Evolutionary conservation across 306 rosid genomes (phyloP).

Genomic region (Betula pendula): DNA sequence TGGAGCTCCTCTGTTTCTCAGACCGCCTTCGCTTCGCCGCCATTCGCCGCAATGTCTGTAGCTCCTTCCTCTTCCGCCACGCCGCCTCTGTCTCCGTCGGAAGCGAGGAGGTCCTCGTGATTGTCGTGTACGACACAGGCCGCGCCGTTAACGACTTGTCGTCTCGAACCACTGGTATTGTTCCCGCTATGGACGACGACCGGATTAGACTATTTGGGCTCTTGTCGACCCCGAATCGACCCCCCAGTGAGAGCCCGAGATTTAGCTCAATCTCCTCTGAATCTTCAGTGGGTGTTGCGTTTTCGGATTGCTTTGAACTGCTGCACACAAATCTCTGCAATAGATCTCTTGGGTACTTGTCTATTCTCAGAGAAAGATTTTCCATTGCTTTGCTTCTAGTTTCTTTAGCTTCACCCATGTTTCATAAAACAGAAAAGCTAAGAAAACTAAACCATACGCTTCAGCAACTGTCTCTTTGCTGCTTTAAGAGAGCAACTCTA

Average conservation of each 20-base stretch:
- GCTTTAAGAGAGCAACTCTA: not conserved
- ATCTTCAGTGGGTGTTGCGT: conserved; percentile 25
- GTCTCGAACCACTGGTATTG: conserved; percentile 61
- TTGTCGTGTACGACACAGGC: conserved; percentile 32
- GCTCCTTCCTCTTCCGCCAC: conserved; percentile 95
- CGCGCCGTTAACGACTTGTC: conserved; percentile 30
- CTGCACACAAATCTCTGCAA: conserved; percentile 56
- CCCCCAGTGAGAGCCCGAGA: conserved; percentile 91
- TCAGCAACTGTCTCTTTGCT: conserved; percentile 25
- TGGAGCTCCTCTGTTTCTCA: conserved; percentile 72
- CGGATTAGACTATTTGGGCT: conserved; percentile 57
- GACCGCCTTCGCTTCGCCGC: conserved; percentile 85
- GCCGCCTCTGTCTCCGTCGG: conserved; percentile 92
- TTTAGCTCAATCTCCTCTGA: conserved; percentile 71
- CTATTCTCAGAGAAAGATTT: conserved; percentile 42
- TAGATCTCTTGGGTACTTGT: conserved; percentile 79
- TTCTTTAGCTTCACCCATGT: conserved; percentile 55
- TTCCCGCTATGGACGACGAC: conserved; percentile 72
- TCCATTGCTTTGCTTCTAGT: conserved; percentile 46
- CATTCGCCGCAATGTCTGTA: conserved; percentile 83
- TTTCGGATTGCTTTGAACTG: conserved; percentile 22
- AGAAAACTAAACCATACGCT: not conserved
- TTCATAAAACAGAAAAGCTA: not conserved
- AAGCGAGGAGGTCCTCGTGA: conserved; percentile 70
- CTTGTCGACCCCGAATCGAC: conserved; percentile 84